These are phyloP conservation scores for Pseudisothecium myosuroides DNA, from an alignment of 225 moss, liverwort and hornwort species.

Conservation along the genomic window DNA sequence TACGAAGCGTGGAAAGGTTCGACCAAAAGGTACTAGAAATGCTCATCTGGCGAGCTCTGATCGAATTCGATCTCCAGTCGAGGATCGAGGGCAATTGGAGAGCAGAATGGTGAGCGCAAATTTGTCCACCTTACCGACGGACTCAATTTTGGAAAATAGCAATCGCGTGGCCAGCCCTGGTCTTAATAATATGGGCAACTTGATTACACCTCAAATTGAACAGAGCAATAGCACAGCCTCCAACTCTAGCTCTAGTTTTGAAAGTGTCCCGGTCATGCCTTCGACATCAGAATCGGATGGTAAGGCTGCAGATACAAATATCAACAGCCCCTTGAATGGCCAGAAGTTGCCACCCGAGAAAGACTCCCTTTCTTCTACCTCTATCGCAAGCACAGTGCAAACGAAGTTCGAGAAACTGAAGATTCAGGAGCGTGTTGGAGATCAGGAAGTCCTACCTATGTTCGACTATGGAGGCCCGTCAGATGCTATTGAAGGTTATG, in stretches of 20 bases:
- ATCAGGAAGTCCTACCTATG: constrained; percentile 20
- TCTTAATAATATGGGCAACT: not conserved
- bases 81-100: not conserved
- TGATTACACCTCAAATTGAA: not conserved
- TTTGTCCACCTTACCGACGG: not conserved
- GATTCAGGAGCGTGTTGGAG: constrained; percentile 28
- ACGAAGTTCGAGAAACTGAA: constrained; percentile 10
- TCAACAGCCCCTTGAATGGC: not conserved
- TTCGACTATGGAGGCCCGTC: constrained; percentile 57
- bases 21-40: not conserved
- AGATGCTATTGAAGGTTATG: constrained; percentile 80
- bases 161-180: not conserved
- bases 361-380: not conserved
- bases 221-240: not conserved
- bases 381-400: not conserved
- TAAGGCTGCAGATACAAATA: not conserved
- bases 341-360: not conserved
- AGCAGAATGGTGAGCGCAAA: not conserved
- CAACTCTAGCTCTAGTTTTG: not conserved
- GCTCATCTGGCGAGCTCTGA: not conserved
- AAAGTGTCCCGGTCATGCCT: not conserved
- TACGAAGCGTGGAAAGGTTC: constrained; percentile 9
- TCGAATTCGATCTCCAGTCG: not conserved
- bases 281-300: not conserved
- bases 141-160: not conserved